A percentile compares a stretch with the other conserved stretches of the same genome.
Evolutionary conservation across 2,329 filamentous ascomycete genomes (phyloP).

Genomic region (Colletotrichum destructivum): DNA sequence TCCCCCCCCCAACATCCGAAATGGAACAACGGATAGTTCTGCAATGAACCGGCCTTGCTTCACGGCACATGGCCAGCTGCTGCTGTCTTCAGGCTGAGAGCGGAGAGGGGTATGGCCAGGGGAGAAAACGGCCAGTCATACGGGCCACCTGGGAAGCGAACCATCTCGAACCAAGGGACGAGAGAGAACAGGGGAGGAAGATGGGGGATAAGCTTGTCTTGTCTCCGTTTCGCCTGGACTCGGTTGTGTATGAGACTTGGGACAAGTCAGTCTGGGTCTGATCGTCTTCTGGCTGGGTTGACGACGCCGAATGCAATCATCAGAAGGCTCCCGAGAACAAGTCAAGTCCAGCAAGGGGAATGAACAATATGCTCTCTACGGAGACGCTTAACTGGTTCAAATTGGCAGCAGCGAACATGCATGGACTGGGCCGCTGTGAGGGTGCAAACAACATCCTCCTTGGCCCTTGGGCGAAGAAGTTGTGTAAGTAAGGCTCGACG

Average conservation of each 20-base stretch:
- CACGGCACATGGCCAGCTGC: not conserved
- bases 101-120: not conserved
- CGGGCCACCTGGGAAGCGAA: slow-evolving; percentile 26
- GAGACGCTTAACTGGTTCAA: not conserved
- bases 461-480: not conserved
- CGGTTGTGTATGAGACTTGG: slow-evolving; percentile 40
- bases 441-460: not conserved
- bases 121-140: slow-evolving; percentile 13
- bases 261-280: slow-evolving; percentile 41
- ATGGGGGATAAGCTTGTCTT: slow-evolving; percentile 35
- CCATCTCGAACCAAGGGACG: slow-evolving; percentile 37
- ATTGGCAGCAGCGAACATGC: not conserved
- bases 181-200: not conserved
- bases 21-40: slow-evolving; percentile 10
- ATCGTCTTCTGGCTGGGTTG: slow-evolving; percentile 14
- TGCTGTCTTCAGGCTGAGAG: slow-evolving; percentile 16
- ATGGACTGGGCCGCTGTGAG: not conserved
- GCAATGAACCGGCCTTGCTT: slow-evolving; percentile 3
- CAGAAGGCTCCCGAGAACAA: not conserved
- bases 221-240: slow-evolving; percentile 40
- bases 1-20: slow-evolving; percentile 8
- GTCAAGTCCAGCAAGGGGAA: not conserved
- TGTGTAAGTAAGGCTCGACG: slow-evolving; percentile 3
- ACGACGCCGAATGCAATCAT: not conserved
- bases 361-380: not conserved